Base-by-base conservation (phyloP, 768 basidiomycete genomes). In the Leccinum broughii region DNA sequence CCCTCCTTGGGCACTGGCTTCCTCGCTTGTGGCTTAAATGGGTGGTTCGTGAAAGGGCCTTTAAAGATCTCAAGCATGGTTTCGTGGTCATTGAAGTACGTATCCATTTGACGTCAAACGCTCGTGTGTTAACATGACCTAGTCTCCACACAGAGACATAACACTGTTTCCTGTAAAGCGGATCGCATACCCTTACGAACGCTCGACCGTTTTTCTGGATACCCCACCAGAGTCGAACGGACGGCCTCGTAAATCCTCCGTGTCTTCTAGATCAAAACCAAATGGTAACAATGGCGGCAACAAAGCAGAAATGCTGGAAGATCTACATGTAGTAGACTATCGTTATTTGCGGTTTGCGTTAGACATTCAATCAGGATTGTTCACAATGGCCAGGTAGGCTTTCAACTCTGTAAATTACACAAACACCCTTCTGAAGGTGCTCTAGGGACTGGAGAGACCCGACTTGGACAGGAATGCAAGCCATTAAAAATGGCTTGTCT, bases 61-160 rank as follows among this genome's bases (percentile, higher is more conserved):
- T 98, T 68, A 84, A 85, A 52, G 77, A 91, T 58, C 78, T 86
- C 9, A 73, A 76, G 37, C 76, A 85, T 64, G 92, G 91, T 4
- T 89, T 93, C 66, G 81, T 97, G 44, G 90, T 95, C 17, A 87
- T 96, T 39, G 95, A 99, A 85, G 95, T 97, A 65, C 60, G 88
- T 76, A 44, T 6, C 1, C 4, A 30, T 34, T 6, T 20, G 50
- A 54, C 44, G 28, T 39, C 20, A 13, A 41, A 17, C n/a, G 9
- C 56, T 26, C 57, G 69, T 58, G n/a, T 54, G 63, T 70, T 60
- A 80, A 61, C 49, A 30, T 46, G 32, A 56, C 28, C 52, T 70
- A 98, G 95, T 92, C 92, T 51, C 83, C 91, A 4, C 86, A 91
- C 70, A 90, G 88, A 72, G 90, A 93, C 63, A 84, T 95, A 37